A percentile compares a stretch with the other conserved stretches of the same genome.
Conservation (phyloP, 1,284 basidiomycete genomes). For the Tremellales sp. region DNA sequence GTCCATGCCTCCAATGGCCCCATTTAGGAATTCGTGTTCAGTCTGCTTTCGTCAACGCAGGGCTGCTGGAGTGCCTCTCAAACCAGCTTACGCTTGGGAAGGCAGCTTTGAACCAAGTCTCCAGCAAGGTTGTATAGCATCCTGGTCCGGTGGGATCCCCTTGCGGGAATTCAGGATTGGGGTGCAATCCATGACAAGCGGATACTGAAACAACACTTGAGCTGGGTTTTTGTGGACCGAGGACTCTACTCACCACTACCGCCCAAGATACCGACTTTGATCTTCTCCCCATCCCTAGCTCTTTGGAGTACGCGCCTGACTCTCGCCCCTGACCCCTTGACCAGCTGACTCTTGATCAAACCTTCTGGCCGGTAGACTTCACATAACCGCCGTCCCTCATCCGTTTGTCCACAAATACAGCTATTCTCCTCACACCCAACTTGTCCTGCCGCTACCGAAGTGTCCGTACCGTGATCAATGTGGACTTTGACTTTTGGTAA, state of each 20-base stretch:
- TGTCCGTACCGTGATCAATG: slow-evolving; percentile 4
- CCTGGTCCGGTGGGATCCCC: slow-evolving; percentile 45
- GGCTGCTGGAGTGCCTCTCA: no score
- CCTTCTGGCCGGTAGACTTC: slow-evolving; percentile 34
- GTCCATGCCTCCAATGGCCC: slow-evolving; percentile 48
- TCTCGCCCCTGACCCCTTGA: slow-evolving; percentile 36
- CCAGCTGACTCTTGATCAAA: slow-evolving; percentile 26
- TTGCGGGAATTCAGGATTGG: slow-evolving; percentile 33
- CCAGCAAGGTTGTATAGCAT: slow-evolving; percentile 40
- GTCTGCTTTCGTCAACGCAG: slow-evolving; percentile 4
- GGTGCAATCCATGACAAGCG: slow-evolving; percentile 46
- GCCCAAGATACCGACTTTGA: slow-evolving; percentile 44
- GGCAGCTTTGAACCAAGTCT: slow-evolving; percentile 35
- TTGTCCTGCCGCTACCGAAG: slow-evolving; percentile 6
- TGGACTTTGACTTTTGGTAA: slow-evolving; percentile 34
- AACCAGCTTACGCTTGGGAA: slow-evolving; percentile 37
- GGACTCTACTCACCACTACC: slow-evolving; percentile 47
- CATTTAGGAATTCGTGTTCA: slow-evolving; percentile 34
- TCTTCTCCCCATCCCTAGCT: slow-evolving; percentile 29
- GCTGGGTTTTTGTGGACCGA: no score
- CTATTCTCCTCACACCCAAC: slow-evolving; percentile 11
- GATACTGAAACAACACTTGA: slow-evolving; percentile 37
- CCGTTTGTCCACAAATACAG: slow-evolving; percentile 33
- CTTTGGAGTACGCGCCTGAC: slow-evolving; percentile 31
- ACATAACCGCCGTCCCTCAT: slow-evolving; percentile 33